Conservation (phyloP, 1,284 basidiomycete genomes). For the Ustilago lituana region DNA sequence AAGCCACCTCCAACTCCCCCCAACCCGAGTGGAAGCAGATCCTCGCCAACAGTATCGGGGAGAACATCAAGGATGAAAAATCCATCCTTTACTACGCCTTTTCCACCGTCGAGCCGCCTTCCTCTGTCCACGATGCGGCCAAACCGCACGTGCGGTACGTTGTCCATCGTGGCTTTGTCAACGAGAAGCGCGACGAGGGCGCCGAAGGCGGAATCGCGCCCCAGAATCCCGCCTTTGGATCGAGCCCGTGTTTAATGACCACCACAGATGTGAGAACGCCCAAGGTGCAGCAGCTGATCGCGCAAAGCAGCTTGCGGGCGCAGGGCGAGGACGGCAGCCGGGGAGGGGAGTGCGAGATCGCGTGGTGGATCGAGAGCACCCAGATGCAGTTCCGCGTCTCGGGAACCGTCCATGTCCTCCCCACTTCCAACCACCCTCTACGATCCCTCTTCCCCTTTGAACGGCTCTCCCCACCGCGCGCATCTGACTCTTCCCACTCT, state of each 20-base stretch:
- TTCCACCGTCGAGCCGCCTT: conserved; percentile 47
- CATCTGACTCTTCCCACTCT: conserved; percentile 17
- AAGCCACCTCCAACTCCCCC: conserved; percentile 49
- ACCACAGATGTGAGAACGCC: conserved; percentile 68
- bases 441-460: conserved; percentile 44
- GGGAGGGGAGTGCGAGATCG: conserved; percentile 60
- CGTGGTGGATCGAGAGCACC: conserved; percentile 67
- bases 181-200: conserved; percentile 62
- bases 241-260: conserved; percentile 63
- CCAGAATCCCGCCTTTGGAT: conserved; percentile 51
- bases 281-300: conserved; percentile 63
- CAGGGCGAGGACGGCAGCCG: conserved; percentile 30
- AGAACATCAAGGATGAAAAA: conserved; percentile 58
- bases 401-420: conserved; percentile 65
- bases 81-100: conserved; percentile 64
- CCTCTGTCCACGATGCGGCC: conserved; percentile 50
- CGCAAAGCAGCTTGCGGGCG: conserved; percentile 36
- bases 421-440: conserved; percentile 42
- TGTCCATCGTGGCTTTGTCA: conserved; percentile 68
- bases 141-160: conserved; percentile 62
- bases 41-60: conserved; percentile 44
- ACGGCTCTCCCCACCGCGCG: conserved; percentile 37
- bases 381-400: conserved; percentile 67
- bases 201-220: conserved; percentile 47
- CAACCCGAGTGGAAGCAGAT: conserved; percentile 60